Conservation (phyloP, 2,329 filamentous ascomycete genomes). For the Aspergillus ibericus region DNA sequence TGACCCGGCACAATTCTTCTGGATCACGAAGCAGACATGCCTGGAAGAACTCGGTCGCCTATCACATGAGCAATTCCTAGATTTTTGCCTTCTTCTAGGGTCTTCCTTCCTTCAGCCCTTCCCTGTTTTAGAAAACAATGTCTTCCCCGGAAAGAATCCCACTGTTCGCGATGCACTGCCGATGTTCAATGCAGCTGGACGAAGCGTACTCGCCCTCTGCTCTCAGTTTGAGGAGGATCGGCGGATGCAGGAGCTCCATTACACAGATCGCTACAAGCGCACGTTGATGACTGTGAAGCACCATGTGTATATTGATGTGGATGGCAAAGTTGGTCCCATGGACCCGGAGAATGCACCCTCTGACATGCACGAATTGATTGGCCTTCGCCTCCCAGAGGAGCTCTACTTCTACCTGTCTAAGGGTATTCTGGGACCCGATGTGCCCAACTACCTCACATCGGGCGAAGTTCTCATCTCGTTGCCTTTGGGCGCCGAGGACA, state of each 20-base stretch:
- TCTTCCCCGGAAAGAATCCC: conserved; percentile 54
- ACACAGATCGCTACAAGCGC: conserved; percentile 82
- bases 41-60: conserved; percentile 65
- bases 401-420: conserved; percentile 85
- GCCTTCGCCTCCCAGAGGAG: conserved; percentile 85
- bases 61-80: conserved; percentile 74
- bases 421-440: conserved; percentile 74
- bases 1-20: conserved; percentile 64
- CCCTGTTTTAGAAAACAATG: conserved; percentile 69
- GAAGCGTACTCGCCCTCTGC: conserved; percentile 72
- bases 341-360: conserved; percentile 72
- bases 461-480: conserved; percentile 75
- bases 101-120: conserved; percentile 77
- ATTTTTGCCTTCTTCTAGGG: conserved; percentile 79
- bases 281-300: conserved; percentile 84
- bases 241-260: conserved; percentile 68
- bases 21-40: conserved; percentile 66
- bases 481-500: conserved; percentile 80
- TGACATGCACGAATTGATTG: conserved; percentile 86
- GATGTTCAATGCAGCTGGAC: conserved; percentile 66
- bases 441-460: conserved; percentile 80
- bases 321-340: conserved; percentile 75
- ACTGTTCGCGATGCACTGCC: conserved; percentile 76
- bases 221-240: conserved; percentile 77
- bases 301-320: conserved; percentile 75